Base-by-base conservation (phyloP, 129 eudicot genomes). In the Pittosporum tobira region DNA sequence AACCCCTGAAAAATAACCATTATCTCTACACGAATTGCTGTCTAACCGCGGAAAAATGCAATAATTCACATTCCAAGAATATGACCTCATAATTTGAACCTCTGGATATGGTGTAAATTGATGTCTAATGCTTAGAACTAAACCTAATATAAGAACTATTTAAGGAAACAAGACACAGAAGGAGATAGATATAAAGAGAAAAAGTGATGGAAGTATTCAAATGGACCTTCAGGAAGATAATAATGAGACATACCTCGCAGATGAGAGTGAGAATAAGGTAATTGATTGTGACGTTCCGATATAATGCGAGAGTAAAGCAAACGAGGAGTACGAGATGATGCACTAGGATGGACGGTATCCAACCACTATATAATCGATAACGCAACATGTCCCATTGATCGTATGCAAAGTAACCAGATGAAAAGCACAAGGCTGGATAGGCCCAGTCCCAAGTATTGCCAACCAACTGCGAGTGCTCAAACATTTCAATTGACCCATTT, bases 321-420 rank as follows among this genome's bases (percentile, higher is more conserved):
- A 89, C 73, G 21, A 91, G 99, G 61, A 91, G 96, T 15, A 91
- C 53, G 21, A 87, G 72, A 71, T 87, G 99, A 72, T 91, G 99
- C 71, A 79, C 53, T 27, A 91, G 78, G 66, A 87, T 78, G 48
- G 99, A 83, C 15, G 96, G 96, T 59, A 83, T 73, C 81, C 64
- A 66, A 18, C 94, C 94, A 31, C 85, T 87, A 71, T 83, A 83
- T 40, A 87, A 68, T 15, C 94, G 81, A 63, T 87, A 74, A 1
- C 72, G 51, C 76, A 91, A 45, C 94, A 91, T 91, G 71, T 91
- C 99, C 85, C 59, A 76, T 31, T 91, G 99, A 81, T 91, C 96
- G 51, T 91, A 91, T 0, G 98, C 95, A 69, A 91, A 87, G 63
- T 91, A 91, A 57, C 96, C 99, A 57, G 77, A 68, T 6, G 99